These are phyloP conservation scores for Podila verticillata DNA, from an alignment of 192 early-diverging fungal genomes.

Conservation along the genomic window DNA sequence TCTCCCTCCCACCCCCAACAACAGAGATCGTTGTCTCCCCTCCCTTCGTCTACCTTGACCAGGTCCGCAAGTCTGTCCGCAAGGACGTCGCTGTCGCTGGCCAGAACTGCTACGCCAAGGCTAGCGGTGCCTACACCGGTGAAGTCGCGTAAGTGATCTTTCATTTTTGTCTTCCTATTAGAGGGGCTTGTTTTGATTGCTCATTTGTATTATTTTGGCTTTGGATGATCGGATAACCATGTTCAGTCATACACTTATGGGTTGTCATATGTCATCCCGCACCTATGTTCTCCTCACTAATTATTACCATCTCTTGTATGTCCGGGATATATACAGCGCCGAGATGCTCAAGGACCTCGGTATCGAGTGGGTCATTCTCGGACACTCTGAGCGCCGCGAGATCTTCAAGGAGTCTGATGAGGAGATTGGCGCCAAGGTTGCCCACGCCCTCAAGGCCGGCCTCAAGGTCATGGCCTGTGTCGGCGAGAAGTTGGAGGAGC, in stretches of 20 bases:
- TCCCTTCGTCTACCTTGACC: constrained; percentile 89
- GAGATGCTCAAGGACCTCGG: constrained; percentile 96
- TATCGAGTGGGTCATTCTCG: constrained; percentile 96
- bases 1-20: not conserved
- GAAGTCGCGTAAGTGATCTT: constrained; percentile 78
- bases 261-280: not conserved
- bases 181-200: not conserved
- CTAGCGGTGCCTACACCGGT: constrained; percentile 96
- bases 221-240: too few species aligned
- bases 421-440: constrained; percentile 88
- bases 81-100: constrained; percentile 92
- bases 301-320: not conserved
- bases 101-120: constrained; percentile 91
- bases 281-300: not conserved
- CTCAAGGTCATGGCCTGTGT: constrained; percentile 95
- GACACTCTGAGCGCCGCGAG: constrained; percentile 98
- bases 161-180: not conserved
- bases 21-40: constrained; percentile 97
- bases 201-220: too few species aligned
- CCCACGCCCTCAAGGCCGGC: constrained; percentile 86
- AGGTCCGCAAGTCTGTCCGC: constrained; percentile 79
- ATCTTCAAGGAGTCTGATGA: constrained; percentile 91
- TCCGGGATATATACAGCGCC: constrained; percentile 54
- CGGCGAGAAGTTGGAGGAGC: constrained; percentile 96
- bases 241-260: too few species aligned